Conservation (phyloP, 1,139 yeast species). For the Hanseniaspora uvarum region DNA sequence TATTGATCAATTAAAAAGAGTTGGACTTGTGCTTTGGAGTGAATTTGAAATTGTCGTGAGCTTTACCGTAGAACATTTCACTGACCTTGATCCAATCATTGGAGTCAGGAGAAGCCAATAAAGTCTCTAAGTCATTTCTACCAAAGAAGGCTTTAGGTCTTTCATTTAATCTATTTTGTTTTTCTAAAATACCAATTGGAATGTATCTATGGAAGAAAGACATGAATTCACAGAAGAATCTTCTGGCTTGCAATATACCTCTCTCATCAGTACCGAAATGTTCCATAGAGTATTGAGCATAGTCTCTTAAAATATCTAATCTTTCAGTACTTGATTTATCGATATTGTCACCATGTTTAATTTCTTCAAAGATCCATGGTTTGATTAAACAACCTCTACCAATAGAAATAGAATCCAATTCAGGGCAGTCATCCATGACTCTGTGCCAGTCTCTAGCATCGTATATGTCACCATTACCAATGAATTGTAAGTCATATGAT, state of each 20-base stretch:
- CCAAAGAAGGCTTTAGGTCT: conserved; percentile 93
- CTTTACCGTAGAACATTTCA: conserved; percentile 92
- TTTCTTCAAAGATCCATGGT: conserved; percentile 98
- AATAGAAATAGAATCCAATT: conserved; percentile 88
- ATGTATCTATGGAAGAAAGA: conserved; percentile 89
- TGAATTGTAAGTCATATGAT: conserved; percentile 50
- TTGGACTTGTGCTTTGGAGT: conserved; percentile 93
- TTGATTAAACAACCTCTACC: conserved; percentile 96
- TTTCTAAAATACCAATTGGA: conserved; percentile 85
- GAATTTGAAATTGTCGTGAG: conserved; percentile 62
- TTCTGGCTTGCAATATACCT: conserved; percentile 77
- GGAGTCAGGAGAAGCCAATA: conserved; percentile 74
- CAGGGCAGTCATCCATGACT: conserved; percentile 44
- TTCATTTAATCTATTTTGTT: conserved; percentile 83
- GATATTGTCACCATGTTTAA: conserved; percentile 75
- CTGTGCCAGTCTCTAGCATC: conserved; percentile 82
- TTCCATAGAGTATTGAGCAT: conserved; percentile 71
- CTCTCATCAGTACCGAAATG: conserved; percentile 98
- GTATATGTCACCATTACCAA: conserved; percentile 91
- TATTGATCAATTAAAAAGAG: conserved; percentile 39
- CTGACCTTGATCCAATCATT: conserved; percentile 92
- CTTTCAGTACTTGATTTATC: conserved; percentile 89
- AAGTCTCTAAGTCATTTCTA: conserved; percentile 85
- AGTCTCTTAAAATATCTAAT: conserved; percentile 58
- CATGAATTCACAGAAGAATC: conserved; percentile 88